Percentiles rank a stretch among this genome's conserved stretches.
These are phyloP conservation scores for Hebeloma cylindrosporum DNA, from an alignment of 768 basidiomycete species.

Conservation along the genomic window DNA sequence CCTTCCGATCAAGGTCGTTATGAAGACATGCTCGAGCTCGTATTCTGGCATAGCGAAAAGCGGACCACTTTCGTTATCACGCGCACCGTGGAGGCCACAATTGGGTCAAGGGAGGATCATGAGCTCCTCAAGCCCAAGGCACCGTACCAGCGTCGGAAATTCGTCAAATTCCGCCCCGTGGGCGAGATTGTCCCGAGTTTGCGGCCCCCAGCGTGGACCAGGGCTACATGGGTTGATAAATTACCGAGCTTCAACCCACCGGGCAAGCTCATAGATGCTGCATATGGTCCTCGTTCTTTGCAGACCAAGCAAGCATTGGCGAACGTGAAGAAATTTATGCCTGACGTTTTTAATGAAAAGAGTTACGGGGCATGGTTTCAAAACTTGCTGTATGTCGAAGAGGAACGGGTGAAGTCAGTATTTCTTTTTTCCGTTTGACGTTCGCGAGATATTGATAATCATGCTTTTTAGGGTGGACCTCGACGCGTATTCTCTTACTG, in stretches of 20 bases:
- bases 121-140: constrained; percentile 44
- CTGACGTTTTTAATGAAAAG: constrained; percentile 30
- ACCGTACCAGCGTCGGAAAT: constrained; percentile 38
- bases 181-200: constrained; percentile 34
- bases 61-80: constrained; percentile 45
- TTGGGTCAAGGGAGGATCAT: constrained; percentile 50
- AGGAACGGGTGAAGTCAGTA: constrained; percentile 45
- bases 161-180: constrained; percentile 26
- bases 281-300: constrained; percentile 23
- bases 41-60: constrained; percentile 38
- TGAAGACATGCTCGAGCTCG: constrained; percentile 48
- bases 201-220: constrained; percentile 40
- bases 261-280: constrained; percentile 28
- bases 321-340: constrained; percentile 35
- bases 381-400: constrained; percentile 48
- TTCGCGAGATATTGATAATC: constrained; percentile 3
- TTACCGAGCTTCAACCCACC: constrained; percentile 36
- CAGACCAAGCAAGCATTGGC: constrained; percentile 18
- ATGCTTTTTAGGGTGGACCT: constrained; percentile 35
- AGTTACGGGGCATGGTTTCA: constrained; percentile 49
- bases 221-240: constrained; percentile 33
- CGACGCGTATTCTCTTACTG: constrained; percentile 36
- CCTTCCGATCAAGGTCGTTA: constrained; percentile 42
- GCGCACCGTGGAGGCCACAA: constrained; percentile 43
- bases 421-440: neutral